Evolutionary conservation across 768 basidiomycete species (phyloP).

Genomic region (Tylopilus vinaceipallidus): DNA sequence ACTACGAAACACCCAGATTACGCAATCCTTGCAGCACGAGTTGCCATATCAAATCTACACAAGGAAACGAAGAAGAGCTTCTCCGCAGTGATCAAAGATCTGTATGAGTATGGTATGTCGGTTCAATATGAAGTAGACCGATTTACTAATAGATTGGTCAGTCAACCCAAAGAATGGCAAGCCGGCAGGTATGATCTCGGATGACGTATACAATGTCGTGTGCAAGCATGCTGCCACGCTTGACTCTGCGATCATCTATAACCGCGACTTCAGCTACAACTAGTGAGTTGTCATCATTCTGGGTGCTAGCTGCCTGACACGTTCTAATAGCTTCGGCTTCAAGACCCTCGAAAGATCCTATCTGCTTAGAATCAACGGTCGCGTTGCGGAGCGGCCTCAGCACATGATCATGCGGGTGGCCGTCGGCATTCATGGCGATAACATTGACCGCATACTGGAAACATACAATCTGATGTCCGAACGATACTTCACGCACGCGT

Average conservation of each 20-base stretch:
- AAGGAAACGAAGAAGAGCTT: slow-evolving; percentile 99
- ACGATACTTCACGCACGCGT: slow-evolving; percentile 97
- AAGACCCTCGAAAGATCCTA: slow-evolving; percentile 99
- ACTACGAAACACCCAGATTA: slow-evolving; percentile 98
- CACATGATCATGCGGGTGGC: slow-evolving; percentile 99
- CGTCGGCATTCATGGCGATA: slow-evolving; percentile 90
- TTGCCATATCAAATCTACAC: slow-evolving; percentile 97
- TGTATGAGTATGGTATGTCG: slow-evolving; percentile 81
- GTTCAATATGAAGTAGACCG: not conserved
- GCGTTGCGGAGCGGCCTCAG: slow-evolving; percentile 95
- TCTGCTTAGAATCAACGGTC: slow-evolving; percentile 89
- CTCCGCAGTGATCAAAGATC: slow-evolving; percentile 85
- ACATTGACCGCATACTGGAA: slow-evolving; percentile 86
- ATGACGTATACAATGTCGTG: slow-evolving; percentile 81
- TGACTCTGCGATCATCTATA: slow-evolving; percentile 95
- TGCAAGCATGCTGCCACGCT: slow-evolving; percentile 76
- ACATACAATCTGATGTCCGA: slow-evolving; percentile 97
- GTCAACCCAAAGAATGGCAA: slow-evolving; percentile 95
- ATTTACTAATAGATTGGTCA: slow-evolving; percentile 21
- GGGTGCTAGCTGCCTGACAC: not conserved
- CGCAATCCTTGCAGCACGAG: slow-evolving; percentile 96
- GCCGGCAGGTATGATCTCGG: slow-evolving; percentile 86
- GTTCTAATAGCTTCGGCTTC: slow-evolving; percentile 82
- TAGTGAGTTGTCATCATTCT: slow-evolving; percentile 50
- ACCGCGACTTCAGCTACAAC: slow-evolving; percentile 97